Conservation (phyloP, 2,329 filamentous ascomycete species). For the Cryoendolithus antarcticus region DNA sequence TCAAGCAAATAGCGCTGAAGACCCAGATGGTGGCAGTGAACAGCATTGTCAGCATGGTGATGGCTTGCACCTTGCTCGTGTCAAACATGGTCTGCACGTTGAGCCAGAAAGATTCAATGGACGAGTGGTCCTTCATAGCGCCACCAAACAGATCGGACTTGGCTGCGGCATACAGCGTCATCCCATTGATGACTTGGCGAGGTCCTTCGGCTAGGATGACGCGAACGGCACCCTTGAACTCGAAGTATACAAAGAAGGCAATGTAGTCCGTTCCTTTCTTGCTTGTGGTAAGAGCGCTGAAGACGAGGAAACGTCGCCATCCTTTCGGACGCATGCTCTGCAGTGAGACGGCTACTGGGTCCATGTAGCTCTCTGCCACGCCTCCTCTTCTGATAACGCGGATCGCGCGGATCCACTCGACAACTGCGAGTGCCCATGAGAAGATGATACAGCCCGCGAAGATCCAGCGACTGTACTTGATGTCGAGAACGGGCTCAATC, state of each 20-base stretch:
- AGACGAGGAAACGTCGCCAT: conserved; percentile 84
- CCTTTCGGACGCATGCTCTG: conserved; percentile 71
- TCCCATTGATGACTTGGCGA: conserved; percentile 77
- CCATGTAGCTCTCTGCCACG: conserved; percentile 82
- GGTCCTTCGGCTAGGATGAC: conserved; percentile 85
- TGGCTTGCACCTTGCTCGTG: conserved; percentile 62
- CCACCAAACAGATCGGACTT: conserved; percentile 54
- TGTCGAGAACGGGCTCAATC: conserved; percentile 64
- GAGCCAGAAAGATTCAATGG: conserved; percentile 64
- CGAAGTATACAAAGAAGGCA: conserved; percentile 83
- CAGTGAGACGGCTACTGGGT: conserved; percentile 71
- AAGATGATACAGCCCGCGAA: conserved; percentile 86
- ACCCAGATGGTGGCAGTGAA: conserved; percentile 88
- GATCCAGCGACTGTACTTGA: conserved; percentile 82
- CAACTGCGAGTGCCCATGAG: conserved; percentile 70
- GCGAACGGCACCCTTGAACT: conserved; percentile 71
- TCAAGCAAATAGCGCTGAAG: conserved; percentile 59
- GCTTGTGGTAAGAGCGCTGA: conserved; percentile 78
- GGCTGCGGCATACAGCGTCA: conserved; percentile 80
- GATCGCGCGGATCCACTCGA: conserved; percentile 67
- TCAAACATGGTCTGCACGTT: conserved; percentile 65
- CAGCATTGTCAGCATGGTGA: conserved; percentile 80
- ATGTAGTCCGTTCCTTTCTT: conserved; percentile 85
- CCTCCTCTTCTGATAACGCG: conserved; percentile 74
- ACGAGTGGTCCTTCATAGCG: conserved; percentile 45